Evolutionary conservation across 768 basidiomycete genomes (phyloP), one percentile per base, ranked within the genome.

Genomic region (Imleria badia): DNA sequence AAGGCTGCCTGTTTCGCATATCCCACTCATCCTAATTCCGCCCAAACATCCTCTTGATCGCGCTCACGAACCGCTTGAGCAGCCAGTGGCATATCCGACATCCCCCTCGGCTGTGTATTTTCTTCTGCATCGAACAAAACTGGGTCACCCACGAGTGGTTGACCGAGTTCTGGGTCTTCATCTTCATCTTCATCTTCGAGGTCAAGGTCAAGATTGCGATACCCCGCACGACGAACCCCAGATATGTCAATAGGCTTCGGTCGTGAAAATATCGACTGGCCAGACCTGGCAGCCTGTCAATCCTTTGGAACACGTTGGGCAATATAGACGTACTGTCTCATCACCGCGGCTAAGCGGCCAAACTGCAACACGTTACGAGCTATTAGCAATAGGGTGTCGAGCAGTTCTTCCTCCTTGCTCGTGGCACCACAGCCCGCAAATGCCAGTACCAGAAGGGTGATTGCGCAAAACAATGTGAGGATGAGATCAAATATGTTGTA

Each of bases 331-430:
- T 67, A 96, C 94, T 94, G 91, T 73, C 95, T 81, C 83, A 98
- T 89, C 46, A 98, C 93, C 20, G 91, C 81, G 17, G 94, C 96
- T 17, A 99, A 78, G 23, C 95, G 84, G 29, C 89, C 86, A 66
- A 98, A 98, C 62, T 95, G 93, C 51, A 99, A 81, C 52, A 94
- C 83, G 67, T 98, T 98, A 39, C 96, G 83, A 19, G 90, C 92
- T 60, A 98, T 86, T 26, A 98, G 85, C 23, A 98, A 77, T 49
- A 98, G 75, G 3, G 93, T 97, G 67, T 98, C 97, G 45, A 98
- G 80, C 2, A 98, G 76, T 65, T 97, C 95, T 73, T 99, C 96
- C 65, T 93, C 90, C 73, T 91, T 92, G 69, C 89, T 92, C 35
- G 84, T 83, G 30, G 82, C 66, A 22, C 86, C 87, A 68, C 93